Evolutionary conservation across 345 rosid species (phyloP), one percentile per base, ranked within the genome.

Genomic region (Fremontodendron californicum): DNA sequence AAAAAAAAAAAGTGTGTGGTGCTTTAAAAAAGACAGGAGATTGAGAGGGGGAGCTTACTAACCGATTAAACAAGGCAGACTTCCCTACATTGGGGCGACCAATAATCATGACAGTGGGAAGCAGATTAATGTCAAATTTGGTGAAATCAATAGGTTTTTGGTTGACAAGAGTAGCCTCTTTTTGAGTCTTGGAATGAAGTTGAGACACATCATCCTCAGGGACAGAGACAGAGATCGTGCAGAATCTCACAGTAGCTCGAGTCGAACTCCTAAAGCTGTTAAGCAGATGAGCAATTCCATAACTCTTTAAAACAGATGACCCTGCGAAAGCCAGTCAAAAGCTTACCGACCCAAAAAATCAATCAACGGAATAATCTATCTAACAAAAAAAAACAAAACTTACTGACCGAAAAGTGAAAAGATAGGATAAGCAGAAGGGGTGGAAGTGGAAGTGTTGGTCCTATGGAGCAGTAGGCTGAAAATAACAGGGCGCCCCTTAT

Each of bases 61-160:
- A 93, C 98, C 99, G 89, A 79, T 96, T 93, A 77, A 86, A 96
- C 72, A 96, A 83, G 25, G 99, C 99, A 4, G 98, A 93, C 81
- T 96, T 96, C 48, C 99, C 99, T 46, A 96, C 98, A 75, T 96
- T 96, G 25, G 98, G 98, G 39, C 98, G 89, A 43, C 99, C 99
- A 80, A 93, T 81, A 29, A 96, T 85, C 89, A 93, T 89, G 40
- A 96, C 91, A 31, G 93, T 89, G 16, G 99, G 98, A 82, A 96
- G 89, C 67, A 86, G 74, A 64, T 86, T 82, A 1, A 85, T 82
- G 48, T 88, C 92, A 2, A 93, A 57, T 80, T 89, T 86, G 65
- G 97, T 89, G 83, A 92, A 93, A 80, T 96, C 97, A 52, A 93
- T 70, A 8, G 89, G 89, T 79, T 85, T 86, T 80, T 84, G 58